These are phyloP conservation scores for Rubia balearica DNA, from an alignment of 305 asterid species.

Conservation along the genomic window DNA sequence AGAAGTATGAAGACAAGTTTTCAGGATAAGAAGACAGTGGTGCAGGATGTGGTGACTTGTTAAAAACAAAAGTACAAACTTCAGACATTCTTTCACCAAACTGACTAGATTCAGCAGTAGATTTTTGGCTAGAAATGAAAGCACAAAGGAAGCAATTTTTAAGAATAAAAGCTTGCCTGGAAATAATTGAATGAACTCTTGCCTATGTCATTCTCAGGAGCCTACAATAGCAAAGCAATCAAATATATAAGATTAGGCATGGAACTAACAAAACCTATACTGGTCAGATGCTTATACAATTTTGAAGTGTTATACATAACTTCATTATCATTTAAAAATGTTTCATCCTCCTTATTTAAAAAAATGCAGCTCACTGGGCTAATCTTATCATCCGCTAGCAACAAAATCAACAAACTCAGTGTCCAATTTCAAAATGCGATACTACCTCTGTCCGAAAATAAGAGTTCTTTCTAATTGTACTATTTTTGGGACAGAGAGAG, in stretches of 20 bases:
- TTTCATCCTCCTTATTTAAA: background rate
- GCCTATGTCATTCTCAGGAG: conserved; percentile 88
- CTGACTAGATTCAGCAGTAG: background rate
- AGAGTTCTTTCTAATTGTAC: background rate
- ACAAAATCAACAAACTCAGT: too few species aligned
- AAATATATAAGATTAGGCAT: background rate
- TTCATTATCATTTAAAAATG: background rate
- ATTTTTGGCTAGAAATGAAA: background rate
- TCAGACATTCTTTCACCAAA: background rate
- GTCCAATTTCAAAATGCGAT: background rate
- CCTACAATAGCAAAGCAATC: conserved; percentile 39
- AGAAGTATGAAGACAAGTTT: background rate
- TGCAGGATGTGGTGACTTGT: background rate
- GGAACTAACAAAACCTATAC: background rate
- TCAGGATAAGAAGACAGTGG: background rate
- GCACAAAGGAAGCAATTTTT: background rate
- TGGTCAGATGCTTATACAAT: background rate
- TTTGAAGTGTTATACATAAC: background rate
- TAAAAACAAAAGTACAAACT: background rate
- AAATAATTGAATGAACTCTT: conserved; percentile 86
- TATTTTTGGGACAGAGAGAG: background rate
- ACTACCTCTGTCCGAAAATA: background rate
- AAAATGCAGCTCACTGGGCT: background rate
- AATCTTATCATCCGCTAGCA: background rate
- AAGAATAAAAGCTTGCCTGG: conserved; percentile 39